These are phyloP conservation scores for Trametes cubensis DNA, from an alignment of 768 basidiomycete species.

Conservation along the genomic window DNA sequence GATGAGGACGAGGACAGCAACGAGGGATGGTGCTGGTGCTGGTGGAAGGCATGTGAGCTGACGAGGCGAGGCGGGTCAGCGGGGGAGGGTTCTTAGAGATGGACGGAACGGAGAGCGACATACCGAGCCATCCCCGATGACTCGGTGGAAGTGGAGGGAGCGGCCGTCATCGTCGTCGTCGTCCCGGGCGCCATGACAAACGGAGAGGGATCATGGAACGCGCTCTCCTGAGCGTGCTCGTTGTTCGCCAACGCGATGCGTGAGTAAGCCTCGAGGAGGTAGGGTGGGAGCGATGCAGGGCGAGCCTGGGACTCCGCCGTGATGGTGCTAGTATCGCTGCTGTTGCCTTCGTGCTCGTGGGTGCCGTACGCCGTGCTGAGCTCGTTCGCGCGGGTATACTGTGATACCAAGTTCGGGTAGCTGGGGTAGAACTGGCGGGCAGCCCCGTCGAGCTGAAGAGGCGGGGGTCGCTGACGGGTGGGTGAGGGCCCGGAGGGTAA, in stretches of 20 bases:
- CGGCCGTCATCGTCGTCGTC: too few species aligned
- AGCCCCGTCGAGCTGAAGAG: constrained; percentile 14
- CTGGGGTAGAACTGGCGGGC: constrained; percentile 6
- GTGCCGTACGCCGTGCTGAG: neutral
- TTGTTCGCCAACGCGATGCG: constrained; percentile 10
- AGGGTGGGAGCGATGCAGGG: constrained; percentile 22
- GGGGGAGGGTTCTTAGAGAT: neutral
- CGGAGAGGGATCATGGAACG: constrained; percentile 5
- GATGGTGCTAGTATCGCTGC: neutral
- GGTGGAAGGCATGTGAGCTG: neutral
- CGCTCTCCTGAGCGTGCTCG: neutral
- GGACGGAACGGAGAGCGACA: constrained; percentile 4
- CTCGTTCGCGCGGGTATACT: constrained; percentile 2
- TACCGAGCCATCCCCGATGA: constrained; percentile 15
- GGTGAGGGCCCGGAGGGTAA: neutral
- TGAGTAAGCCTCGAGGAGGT: constrained; percentile 24
- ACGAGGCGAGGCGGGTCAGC: constrained; percentile 1
- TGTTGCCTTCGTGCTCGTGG: neutral
- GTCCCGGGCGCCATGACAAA: constrained; percentile 3
- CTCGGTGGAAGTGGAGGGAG: neutral
- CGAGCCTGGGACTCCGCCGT: neutral
- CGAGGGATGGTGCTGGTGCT: neutral
- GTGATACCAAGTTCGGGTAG: constrained; percentile 1
- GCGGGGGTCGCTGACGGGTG: constrained; percentile 23
- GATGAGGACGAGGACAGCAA: neutral